Conservation (phyloP, 495 filamentous ascomycete genomes). For the Articulospora tetracladia region DNA sequence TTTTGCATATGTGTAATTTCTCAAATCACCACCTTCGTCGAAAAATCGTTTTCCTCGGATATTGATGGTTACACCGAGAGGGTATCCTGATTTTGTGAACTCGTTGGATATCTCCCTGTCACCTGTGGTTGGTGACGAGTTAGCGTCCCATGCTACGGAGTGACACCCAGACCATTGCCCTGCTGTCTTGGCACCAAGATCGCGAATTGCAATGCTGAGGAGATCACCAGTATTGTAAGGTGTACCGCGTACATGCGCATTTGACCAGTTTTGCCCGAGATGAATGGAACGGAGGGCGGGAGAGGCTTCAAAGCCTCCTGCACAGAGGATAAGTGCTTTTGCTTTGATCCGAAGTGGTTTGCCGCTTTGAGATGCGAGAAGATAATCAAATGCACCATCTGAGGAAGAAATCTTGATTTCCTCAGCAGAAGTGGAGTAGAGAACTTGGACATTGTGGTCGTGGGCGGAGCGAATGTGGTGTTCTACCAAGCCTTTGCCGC, state of each 20-base stretch:
- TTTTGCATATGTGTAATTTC: conserved; percentile 63
- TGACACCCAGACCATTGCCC: conserved; percentile 64
- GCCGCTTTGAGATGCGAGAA: conserved; percentile 34
- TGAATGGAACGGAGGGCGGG: conserved; percentile 49
- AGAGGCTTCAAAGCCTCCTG: conserved; percentile 60
- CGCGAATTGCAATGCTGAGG: conserved; percentile 44
- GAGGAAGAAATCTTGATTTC: conserved; percentile 33
- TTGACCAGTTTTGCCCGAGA: conserved; percentile 58
- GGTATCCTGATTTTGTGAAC: conserved; percentile 65
- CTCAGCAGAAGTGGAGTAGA: conserved; percentile 40
- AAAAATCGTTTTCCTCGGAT: conserved; percentile 52
- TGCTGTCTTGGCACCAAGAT: conserved; percentile 40
- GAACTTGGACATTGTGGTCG: conserved; percentile 36
- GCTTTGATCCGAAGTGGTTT: conserved; percentile 30
- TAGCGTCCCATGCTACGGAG: conserved; percentile 58
- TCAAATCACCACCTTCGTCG: conserved; percentile 58
- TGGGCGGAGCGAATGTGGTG: conserved; percentile 40
- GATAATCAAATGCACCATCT: conserved; percentile 34
- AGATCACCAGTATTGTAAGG: conserved; percentile 56
- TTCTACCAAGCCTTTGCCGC: conserved; percentile 52
- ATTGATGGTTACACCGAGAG: conserved; percentile 61
- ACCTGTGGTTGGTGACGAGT: conserved; percentile 44
- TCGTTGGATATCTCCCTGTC: conserved; percentile 54
- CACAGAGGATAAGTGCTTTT: conserved; percentile 46
- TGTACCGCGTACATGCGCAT: conserved; percentile 55